A percentile compares a stretch with the other conserved stretches of the same genome.
Evolutionary conservation across 108 stramenopile species (phyloP).

Genomic region (Pseudonitzschia delicatissima): DNA sequence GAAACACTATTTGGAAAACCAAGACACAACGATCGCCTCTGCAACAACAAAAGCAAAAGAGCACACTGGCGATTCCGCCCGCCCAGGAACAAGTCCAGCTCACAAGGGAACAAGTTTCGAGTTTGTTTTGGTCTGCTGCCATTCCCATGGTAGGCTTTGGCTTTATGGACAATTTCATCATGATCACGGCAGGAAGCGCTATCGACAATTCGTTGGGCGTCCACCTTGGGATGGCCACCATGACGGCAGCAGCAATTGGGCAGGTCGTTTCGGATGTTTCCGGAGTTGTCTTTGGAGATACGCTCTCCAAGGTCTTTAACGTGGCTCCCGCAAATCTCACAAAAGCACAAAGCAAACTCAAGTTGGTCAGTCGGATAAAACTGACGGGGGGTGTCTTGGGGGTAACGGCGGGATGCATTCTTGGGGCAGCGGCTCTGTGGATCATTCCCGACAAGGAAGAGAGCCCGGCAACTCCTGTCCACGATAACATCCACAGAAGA

Average conservation of each 20-base stretch:
- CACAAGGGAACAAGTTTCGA: not conserved
- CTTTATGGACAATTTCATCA: conserved; percentile 74
- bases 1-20: no score
- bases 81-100: no score
- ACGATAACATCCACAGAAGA: not conserved
- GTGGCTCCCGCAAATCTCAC: conserved; percentile 21
- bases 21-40: no score
- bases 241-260: conserved; percentile 71
- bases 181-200: conserved; percentile 65
- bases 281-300: conserved; percentile 48
- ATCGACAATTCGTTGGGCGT: conserved; percentile 73
- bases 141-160: conserved; percentile 71
- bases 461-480: not conserved
- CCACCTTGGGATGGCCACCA: conserved; percentile 58
- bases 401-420: conserved; percentile 59
- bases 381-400: conserved; percentile 47
- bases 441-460: not conserved
- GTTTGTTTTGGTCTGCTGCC: conserved; percentile 28
- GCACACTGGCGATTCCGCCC: no score
- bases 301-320: conserved; percentile 25
- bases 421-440: conserved; percentile 42
- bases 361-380: conserved; percentile 15
- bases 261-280: conserved; percentile 39
- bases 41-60: no score
- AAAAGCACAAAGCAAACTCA: conserved; percentile 24